Conservation (phyloP, 2,329 filamentous ascomycete species). For the Calonectria leucothoes region DNA sequence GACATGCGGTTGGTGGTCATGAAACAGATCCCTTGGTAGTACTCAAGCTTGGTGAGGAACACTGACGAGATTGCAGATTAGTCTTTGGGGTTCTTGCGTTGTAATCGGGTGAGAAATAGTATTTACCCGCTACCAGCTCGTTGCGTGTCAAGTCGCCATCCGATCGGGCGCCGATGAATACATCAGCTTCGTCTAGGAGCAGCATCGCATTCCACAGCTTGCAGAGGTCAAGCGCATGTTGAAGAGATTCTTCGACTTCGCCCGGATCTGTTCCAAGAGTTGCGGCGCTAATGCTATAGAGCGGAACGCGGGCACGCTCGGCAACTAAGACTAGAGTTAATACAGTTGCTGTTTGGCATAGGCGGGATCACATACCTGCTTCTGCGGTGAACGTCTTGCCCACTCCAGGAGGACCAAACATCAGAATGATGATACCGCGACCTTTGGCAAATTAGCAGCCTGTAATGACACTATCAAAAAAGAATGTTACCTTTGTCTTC, state of each 20-base stretch:
- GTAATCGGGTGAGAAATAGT: too few relatives aligned
- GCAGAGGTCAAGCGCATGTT: slow-evolving; percentile 28
- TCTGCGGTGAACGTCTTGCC: slow-evolving; percentile 44
- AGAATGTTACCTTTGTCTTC: neutral
- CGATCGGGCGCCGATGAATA: slow-evolving; percentile 31
- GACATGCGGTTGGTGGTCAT: slow-evolving; percentile 59
- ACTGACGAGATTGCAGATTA: slow-evolving; percentile 35
- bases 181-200: slow-evolving; percentile 38
- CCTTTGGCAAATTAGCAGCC: neutral
- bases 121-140: slow-evolving; percentile 33
- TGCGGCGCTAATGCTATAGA: slow-evolving; percentile 29
- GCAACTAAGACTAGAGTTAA: slow-evolving; percentile 11
- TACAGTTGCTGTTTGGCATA: neutral
- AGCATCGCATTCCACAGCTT: slow-evolving; percentile 38
- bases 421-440: slow-evolving; percentile 40
- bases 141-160: slow-evolving; percentile 31
- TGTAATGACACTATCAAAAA: neutral
- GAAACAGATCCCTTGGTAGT: slow-evolving; percentile 55
- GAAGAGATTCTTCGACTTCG: slow-evolving; percentile 11
- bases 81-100: neutral
- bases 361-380: slow-evolving; percentile 17
- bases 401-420: slow-evolving; percentile 44
- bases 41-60: slow-evolving; percentile 53
- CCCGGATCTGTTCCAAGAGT: neutral
- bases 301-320: slow-evolving; percentile 20